Evolutionary conservation across 116 monocot species (phyloP).

Genomic region (Iris pallida): DNA sequence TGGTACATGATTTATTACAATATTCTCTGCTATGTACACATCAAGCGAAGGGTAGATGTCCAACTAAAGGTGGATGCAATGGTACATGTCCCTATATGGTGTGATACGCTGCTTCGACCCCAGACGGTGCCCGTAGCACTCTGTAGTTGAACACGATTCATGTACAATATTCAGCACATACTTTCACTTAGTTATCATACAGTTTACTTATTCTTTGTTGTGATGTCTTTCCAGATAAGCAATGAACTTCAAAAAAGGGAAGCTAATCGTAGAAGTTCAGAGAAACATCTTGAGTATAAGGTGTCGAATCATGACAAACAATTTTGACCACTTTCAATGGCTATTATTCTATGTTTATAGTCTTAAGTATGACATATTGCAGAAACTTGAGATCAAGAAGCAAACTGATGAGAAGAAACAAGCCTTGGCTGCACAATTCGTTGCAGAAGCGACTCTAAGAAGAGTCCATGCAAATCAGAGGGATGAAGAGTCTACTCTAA

Average conservation of each 20-base stretch:
- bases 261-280: slow-evolving; percentile 31
- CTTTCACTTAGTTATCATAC: too few relatives aligned
- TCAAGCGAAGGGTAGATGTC: too few relatives aligned
- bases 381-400: slow-evolving; percentile 65
- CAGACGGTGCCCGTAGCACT: too few relatives aligned
- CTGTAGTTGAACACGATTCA: too few relatives aligned
- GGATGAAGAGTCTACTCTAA: slow-evolving; percentile 40
- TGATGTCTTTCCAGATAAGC: slow-evolving; percentile 33
- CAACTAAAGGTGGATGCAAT: too few relatives aligned
- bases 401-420: slow-evolving; percentile 50
- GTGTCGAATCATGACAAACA: slow-evolving; percentile 3
- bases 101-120: too few relatives aligned
- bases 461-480: slow-evolving; percentile 53
- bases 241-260: slow-evolving; percentile 56
- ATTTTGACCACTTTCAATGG: not conserved
- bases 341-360: not conserved
- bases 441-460: slow-evolving; percentile 61
- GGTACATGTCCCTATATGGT: too few relatives aligned
- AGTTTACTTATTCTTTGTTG: too few relatives aligned
- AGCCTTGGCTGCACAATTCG: slow-evolving; percentile 58
- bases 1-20: too few relatives aligned
- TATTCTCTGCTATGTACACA: too few relatives aligned
- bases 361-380: slow-evolving; percentile 1
- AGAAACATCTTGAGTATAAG: slow-evolving; percentile 62
- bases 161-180: too few relatives aligned